A percentile compares a stretch with the other conserved stretches of the same genome.
Conservation (phyloP, 2,329 filamentous ascomycete genomes). For the Saccharata proteae region DNA sequence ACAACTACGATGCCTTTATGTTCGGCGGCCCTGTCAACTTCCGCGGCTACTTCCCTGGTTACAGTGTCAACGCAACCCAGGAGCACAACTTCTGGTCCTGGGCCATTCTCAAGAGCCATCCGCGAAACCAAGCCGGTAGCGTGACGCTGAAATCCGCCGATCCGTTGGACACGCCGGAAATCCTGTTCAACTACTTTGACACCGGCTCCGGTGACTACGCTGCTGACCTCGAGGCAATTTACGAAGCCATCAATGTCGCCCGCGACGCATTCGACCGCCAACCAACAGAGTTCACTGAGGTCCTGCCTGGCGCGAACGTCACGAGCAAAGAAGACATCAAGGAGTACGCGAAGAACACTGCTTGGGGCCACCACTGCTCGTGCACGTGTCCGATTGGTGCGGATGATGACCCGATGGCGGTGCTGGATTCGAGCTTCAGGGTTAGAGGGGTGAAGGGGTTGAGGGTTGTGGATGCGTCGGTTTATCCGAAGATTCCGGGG, state of each 20-base stretch:
- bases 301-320: slow-evolving; percentile 30
- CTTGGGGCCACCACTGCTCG: slow-evolving; percentile 42
- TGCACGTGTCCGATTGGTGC: slow-evolving; percentile 45
- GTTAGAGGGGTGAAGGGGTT: slow-evolving; percentile 44
- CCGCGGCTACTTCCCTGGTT: slow-evolving; percentile 45
- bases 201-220: slow-evolving; percentile 35
- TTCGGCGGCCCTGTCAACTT: slow-evolving; percentile 44
- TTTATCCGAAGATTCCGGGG: slow-evolving; percentile 45
- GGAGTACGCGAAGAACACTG: slow-evolving; percentile 18
- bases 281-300: slow-evolving; percentile 27
- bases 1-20: slow-evolving; percentile 42
- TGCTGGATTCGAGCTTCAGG: slow-evolving; percentile 44
- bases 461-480: slow-evolving; percentile 50
- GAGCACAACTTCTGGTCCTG: slow-evolving; percentile 36
- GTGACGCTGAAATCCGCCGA: slow-evolving; percentile 50
- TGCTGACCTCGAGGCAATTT: slow-evolving; percentile 39
- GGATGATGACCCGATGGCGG: slow-evolving; percentile 40
- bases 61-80: slow-evolving; percentile 32
- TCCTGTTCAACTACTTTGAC: slow-evolving; percentile 33
- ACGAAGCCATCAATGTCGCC: slow-evolving; percentile 43
- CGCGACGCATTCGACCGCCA: slow-evolving; percentile 27
- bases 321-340: slow-evolving; percentile 29
- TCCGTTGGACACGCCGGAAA: slow-evolving; percentile 51
- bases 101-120: slow-evolving; percentile 49
- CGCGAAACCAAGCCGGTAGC: slow-evolving; percentile 48